Evolutionary conservation across 495 filamentous ascomycete species (phyloP).

Genomic region (Aspergillus incahuasiensis): DNA sequence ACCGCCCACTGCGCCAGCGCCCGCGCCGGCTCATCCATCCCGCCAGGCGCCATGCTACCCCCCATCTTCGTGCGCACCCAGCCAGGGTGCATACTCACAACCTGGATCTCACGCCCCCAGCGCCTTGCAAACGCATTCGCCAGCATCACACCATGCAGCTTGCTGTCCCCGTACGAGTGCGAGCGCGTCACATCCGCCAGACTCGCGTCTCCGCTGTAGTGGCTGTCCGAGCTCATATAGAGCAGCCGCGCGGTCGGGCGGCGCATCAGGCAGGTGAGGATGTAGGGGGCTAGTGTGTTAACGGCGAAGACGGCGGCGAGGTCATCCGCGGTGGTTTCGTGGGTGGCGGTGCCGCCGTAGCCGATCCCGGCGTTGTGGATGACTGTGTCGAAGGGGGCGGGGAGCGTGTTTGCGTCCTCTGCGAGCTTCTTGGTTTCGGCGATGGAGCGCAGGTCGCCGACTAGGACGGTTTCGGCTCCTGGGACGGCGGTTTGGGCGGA

Average conservation of each 20-base stretch:
- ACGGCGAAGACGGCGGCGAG: conserved; percentile 51
- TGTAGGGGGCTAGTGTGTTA: conserved; percentile 55
- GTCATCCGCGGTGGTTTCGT: conserved; percentile 38
- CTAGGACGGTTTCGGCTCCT: conserved; percentile 43
- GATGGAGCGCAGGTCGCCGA: conserved; percentile 48
- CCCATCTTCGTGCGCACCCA: conserved; percentile 65
- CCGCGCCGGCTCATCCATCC: conserved; percentile 41
- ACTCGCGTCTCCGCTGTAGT: conserved; percentile 42
- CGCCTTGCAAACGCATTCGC: conserved; percentile 49
- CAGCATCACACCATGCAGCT: conserved; percentile 51
- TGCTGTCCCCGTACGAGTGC: conserved; percentile 46
- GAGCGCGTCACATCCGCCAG: conserved; percentile 34
- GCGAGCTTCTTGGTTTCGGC: conserved; percentile 52
- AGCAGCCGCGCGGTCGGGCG: conserved; percentile 45
- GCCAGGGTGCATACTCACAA: conserved; percentile 53
- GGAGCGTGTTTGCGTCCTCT: conserved; percentile 42
- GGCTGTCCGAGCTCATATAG: conserved; percentile 48
- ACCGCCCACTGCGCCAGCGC: conserved; percentile 43
- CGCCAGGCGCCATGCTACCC: conserved; percentile 42
- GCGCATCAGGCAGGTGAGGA: conserved; percentile 50
- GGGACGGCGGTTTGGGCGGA: conserved; percentile 43
- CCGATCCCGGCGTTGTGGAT: conserved; percentile 57
- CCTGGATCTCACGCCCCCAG: conserved; percentile 42
- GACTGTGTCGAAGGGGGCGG: conserved; percentile 51
- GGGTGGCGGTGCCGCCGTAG: conserved; percentile 27